Evolutionary conservation across 2,329 filamentous ascomycete species (phyloP).

Genomic region (Ophiocordyceps australis): DNA sequence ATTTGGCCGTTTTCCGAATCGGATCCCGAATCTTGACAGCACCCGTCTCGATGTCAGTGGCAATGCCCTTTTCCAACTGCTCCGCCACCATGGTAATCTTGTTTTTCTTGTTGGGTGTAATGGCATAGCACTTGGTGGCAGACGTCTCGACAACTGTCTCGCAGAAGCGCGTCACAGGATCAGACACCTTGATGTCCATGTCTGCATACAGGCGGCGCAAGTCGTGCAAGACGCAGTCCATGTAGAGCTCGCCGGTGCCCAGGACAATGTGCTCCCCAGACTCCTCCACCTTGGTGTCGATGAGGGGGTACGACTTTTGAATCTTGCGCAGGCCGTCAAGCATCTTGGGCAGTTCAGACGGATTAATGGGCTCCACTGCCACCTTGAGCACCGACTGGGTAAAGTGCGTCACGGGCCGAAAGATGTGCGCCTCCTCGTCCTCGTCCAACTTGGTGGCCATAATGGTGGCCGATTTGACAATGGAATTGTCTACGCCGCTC

Average conservation of each 20-base stretch:
- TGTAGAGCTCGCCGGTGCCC: slow-evolving; percentile 95
- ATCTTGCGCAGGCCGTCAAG: slow-evolving; percentile 89
- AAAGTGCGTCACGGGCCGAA: slow-evolving; percentile 82
- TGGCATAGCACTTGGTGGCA: slow-evolving; percentile 92
- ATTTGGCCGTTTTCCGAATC: slow-evolving; percentile 82
- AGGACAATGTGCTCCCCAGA: slow-evolving; percentile 92
- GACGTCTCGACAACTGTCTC: slow-evolving; percentile 96
- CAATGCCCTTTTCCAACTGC: slow-evolving; percentile 85
- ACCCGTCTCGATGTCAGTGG: slow-evolving; percentile 82
- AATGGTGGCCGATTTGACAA: slow-evolving; percentile 91
- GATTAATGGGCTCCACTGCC: slow-evolving; percentile 94
- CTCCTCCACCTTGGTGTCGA: slow-evolving; percentile 94
- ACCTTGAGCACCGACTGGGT: slow-evolving; percentile 97
- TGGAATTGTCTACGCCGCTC: slow-evolving; percentile 88
- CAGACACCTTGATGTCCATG: slow-evolving; percentile 98
- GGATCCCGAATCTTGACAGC: slow-evolving; percentile 85
- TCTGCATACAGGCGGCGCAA: slow-evolving; percentile 85
- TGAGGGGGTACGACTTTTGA: slow-evolving; percentile 93
- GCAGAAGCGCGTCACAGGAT: slow-evolving; percentile 92
- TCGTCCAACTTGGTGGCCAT: slow-evolving; percentile 65
- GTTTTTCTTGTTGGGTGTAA: slow-evolving; percentile 98
- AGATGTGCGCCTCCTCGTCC: slow-evolving; percentile 87
- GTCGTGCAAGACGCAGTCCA: slow-evolving; percentile 97
- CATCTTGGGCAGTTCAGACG: slow-evolving; percentile 97
- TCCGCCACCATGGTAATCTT: slow-evolving; percentile 98